Evolutionary conservation across 441 rosid genomes (phyloP).

Genomic region (Macaranga tanarius): DNA sequence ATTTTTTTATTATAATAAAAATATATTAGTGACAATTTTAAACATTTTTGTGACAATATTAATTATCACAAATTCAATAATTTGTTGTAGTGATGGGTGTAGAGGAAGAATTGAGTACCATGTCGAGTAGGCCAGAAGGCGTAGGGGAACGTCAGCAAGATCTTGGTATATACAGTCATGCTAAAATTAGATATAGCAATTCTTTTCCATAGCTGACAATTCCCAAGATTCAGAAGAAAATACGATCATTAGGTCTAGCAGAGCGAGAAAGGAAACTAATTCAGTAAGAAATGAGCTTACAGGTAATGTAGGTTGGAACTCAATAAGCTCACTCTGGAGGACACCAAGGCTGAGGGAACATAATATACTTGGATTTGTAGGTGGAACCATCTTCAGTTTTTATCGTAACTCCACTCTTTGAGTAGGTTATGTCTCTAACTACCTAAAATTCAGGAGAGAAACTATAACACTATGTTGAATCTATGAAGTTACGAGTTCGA

Average conservation of each 20-base stretch:
- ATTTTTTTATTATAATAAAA: no score
- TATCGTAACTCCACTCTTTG: constrained; percentile 28
- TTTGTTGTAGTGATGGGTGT: constrained; percentile 27
- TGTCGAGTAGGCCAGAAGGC: constrained; percentile 40
- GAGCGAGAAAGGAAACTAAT: no score
- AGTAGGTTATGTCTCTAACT: constrained; percentile 30
- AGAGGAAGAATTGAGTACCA: constrained; percentile 41
- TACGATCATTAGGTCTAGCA: no score
- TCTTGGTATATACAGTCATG: constrained; percentile 43
- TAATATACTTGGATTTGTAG: constrained; percentile 30
- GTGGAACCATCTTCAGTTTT: constrained; percentile 35
- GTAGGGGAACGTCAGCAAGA: constrained; percentile 38
- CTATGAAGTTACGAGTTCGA: no score
- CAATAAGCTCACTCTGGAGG: constrained; percentile 35
- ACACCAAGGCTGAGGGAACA: constrained; percentile 42
- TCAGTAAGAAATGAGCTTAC: constrained; percentile 7
- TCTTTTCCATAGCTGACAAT: constrained; percentile 37
- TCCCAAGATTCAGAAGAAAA: background rate
- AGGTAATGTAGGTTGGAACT: constrained; percentile 33
- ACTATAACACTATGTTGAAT: background rate
- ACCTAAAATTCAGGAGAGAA: constrained; percentile 16
- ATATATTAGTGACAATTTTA: no score
- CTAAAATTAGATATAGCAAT: constrained; percentile 33
- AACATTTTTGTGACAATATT: no score
- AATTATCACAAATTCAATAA: no score